Evolutionary conservation across 1,139 yeast genomes (phyloP), one percentile per base, ranked within the genome.

Genomic region (Candida sp.): DNA sequence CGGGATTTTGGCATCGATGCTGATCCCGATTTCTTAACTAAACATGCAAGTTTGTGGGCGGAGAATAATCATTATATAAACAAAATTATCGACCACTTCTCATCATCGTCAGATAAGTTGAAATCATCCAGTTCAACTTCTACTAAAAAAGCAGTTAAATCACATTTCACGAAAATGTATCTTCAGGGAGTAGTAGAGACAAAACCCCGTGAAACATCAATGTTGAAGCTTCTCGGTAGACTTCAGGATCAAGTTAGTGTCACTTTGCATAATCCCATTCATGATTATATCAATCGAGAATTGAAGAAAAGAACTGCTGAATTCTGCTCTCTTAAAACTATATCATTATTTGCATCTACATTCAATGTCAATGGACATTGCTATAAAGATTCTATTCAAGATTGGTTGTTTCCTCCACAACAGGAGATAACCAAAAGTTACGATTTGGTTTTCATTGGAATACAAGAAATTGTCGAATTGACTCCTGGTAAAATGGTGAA

Each of bases 381-480:
- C 15, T 69, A 73, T 41, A 74, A 75, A 9, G 84, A 78, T 1
- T 79, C 76, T 50, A 63, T 83, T n/a, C 59, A 63, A 2, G 61
- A 69, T 2, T 83, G 90, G 86, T 50, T 86, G 3, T 81, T 75
- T 48, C 89, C 90, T 47, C 38, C 45, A 27, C 35, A 38, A 27
- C 25, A 25, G 47, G 42, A 21, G 45, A 45, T 11, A 44, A 37
- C 42, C 48, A 39, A 22, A 47, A 51, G 40, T 9, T 63, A 87
- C 45, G 97, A 91, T 59, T 60, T 93, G 19, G 87, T 87, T 35
- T 81, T 87, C 25, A 74, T 95, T 49, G 98, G 97, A 2, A 70
- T 95, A 44, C 97, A 95, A 62, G 99, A 95, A 59, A 84, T 93
- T 43, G 93, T 93, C 9, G 98, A 91, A 61, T 69, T 95, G 41